Evolutionary conservation across 129 eudicot species (phyloP), one percentile per base, ranked within the genome.

Genomic region (Dittrichia graveolens): DNA sequence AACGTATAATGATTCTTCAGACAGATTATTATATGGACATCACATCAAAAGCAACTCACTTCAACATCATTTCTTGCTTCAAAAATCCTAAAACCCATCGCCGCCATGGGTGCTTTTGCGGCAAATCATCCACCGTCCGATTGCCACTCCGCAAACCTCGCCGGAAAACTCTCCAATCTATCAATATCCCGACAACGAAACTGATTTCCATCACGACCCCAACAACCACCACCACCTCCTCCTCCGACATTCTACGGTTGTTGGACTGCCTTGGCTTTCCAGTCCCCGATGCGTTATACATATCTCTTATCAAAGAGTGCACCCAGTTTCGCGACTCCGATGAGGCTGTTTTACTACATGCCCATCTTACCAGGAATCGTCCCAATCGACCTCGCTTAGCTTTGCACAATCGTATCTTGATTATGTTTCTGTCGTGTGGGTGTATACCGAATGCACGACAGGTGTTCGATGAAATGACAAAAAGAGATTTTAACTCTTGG

Each of bases 301-400:
- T 71, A 67, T 87, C 87, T 31, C 85, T 89, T 3, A 78, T 93
- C 59, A 84, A 85, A 79, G 98, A 93, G 76, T 89, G 98, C 75
- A 85, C 86, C 50, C 40, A 74, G 39, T 18, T 49, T 24, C 78
- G 75, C 0, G 87, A 93, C 73, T 64, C 78, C 0, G 7, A 35
- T 1, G 78, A 53, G 6, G 92, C 98, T 7, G 58, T 73, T 24
- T 61, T 80, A 18, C 45, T 93, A 45, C 79, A 83, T 37, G 69
- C 67, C 3, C 98, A 89, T 74, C 64, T 93, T 31, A 54, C 57
- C 18, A 60, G 39, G 42, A 82, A 80, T 42, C 74, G 84, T 10
- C 8, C 67, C 5, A 62, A 70, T 8, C 73, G 65, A 16, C 67
- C 81, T 5, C 42, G 69, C 16, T 80, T 87, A 54, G 57, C 65